A percentile compares a stretch with the other conserved stretches of the same genome.
These are phyloP conservation scores for Phytophthora citricola DNA, from an alignment of 352 stramenopile species.

Conservation along the genomic window DNA sequence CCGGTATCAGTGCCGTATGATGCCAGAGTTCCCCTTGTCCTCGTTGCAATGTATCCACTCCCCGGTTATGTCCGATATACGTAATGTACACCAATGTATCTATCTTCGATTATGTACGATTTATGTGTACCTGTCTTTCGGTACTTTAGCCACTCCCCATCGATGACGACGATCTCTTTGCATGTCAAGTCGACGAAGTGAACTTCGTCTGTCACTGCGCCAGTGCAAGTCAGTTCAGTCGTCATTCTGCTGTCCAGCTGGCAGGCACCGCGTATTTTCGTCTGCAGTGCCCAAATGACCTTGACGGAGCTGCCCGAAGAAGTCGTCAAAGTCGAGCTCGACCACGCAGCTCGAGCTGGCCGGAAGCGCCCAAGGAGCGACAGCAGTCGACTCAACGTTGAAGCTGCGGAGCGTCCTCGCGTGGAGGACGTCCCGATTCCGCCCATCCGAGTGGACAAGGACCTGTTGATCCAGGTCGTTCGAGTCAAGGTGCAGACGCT, in stretches of 20 bases:
- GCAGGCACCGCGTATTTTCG: slow-evolving; percentile 7
- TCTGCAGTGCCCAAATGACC: slow-evolving; percentile 16
- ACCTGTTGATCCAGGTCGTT: slow-evolving; percentile 50
- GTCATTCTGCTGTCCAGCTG: slow-evolving; percentile 19
- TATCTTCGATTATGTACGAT: background rate
- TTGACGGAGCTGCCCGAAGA: slow-evolving; percentile 26
- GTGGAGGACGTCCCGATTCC: slow-evolving; percentile 23
- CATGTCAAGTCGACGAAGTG: slow-evolving; percentile 31
- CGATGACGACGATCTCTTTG: slow-evolving; percentile 17
- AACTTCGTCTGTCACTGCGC: slow-evolving; percentile 24
- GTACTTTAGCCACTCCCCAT: slow-evolving; percentile 4
- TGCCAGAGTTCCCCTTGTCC: slow-evolving; percentile 9
- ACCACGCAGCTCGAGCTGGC: background rate
- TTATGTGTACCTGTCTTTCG: background rate
- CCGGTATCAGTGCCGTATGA: slow-evolving; percentile 11
- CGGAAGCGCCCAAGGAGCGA: slow-evolving; percentile 25
- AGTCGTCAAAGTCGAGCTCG: slow-evolving; percentile 11
- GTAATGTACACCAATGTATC: slow-evolving; percentile 12
- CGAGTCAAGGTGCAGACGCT: slow-evolving; percentile 44
- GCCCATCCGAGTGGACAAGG: slow-evolving; percentile 45
- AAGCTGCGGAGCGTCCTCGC: slow-evolving; percentile 1
- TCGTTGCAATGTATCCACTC: slow-evolving; percentile 20
- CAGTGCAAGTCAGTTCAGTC: slow-evolving; percentile 31
- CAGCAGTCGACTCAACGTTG: slow-evolving; percentile 16
- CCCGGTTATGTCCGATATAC: slow-evolving; percentile 1